A percentile compares a stretch with the other conserved stretches of the same genome.
These are phyloP conservation scores for Schwanniomyces yamadae DNA, from an alignment of 805 yeast genomes.

Conservation along the genomic window DNA sequence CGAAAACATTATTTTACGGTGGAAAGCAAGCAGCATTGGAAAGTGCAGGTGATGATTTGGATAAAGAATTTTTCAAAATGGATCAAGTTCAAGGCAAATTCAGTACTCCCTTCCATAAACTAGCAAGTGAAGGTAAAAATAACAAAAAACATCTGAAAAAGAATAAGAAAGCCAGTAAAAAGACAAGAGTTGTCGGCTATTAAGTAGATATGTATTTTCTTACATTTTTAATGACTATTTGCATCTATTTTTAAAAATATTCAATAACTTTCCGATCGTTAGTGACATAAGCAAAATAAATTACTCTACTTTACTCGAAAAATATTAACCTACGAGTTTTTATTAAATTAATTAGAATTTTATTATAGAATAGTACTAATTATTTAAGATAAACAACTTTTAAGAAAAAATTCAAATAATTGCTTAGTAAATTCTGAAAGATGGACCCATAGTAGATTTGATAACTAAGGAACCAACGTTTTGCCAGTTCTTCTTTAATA, in stretches of 20 bases:
- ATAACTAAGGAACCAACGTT: slow-evolving; percentile 99
- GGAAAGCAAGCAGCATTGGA: slow-evolving; percentile 79
- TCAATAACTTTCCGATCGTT: background rate
- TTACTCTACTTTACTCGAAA: background rate
- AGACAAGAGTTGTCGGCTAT: slow-evolving; percentile 30
- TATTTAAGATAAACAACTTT: background rate
- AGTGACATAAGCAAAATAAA: slow-evolving; percentile 1
- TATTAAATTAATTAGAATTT: slow-evolving; percentile 1
- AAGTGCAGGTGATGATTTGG: slow-evolving; percentile 80
- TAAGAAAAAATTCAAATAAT: slow-evolving; percentile 5
- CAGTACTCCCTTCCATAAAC: slow-evolving; percentile 71
- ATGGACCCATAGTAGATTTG: slow-evolving; percentile 99
- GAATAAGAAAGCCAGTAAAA: slow-evolving; percentile 64
- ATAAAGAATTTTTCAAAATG: slow-evolving; percentile 80
- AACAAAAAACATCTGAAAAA: slow-evolving; percentile 71
- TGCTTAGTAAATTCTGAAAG: slow-evolving; percentile 97
- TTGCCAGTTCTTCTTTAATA: slow-evolving; percentile 99
- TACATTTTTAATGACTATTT: too few species aligned
- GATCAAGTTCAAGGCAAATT: slow-evolving; percentile 60
- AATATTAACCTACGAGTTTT: background rate
- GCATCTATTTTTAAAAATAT: background rate
- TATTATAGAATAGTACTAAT: too few species aligned
- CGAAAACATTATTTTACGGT: slow-evolving; percentile 63
- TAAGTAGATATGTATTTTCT: slow-evolving; percentile 9
- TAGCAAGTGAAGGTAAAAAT: slow-evolving; percentile 20